Base-by-base conservation (phyloP, 768 basidiomycete species). In the Russula brevipes region DNA sequence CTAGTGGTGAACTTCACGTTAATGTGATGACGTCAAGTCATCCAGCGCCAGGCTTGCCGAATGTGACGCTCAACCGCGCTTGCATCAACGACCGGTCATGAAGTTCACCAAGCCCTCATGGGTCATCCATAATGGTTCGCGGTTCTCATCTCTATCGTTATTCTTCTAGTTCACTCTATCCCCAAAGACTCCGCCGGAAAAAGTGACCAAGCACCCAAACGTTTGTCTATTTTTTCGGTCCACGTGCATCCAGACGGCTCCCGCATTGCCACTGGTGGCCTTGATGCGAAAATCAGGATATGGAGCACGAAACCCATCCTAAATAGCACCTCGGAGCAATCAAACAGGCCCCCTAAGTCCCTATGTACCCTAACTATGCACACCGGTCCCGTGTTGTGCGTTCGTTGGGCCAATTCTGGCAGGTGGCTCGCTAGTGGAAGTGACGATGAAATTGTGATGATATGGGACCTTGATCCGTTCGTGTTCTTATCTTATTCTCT, bases 221-320 rank as follows among this genome's bases (percentile, higher is more conserved):
- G 85, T 49, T 78, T 88, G 24, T 88, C 92, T 24, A 94, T 98
- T 68, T 98, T 94, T 79, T 90, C 92, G 8, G 84, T 96, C 19
- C 88, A 93, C 68, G 92, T 97, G 10, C 95, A 98, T 70, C 96
- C 96, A 0, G 96, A 99, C 70, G 91, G 91, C 66, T 94, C 92
- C 19, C 85, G 96, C 17, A 88, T 99, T 68, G 96, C 97, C n/a
- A 99, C 96, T 0, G 97, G 94, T 35, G 94, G 95, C 2, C 81
- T 99, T 58, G 96, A 99, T 73, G 89, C 92, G 45, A 95, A 94
- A 78, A 86, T 99, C 64, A 89, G 94, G 54, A 92, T 99, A 75
- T 99, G 96, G 96, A 91, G 90, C 65, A 98, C 97, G 0, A 87
- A 91, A 65, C 95, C 97, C 0, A 96, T 98, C 68, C 77, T 98